These are phyloP conservation scores for Schrenkiella parvula DNA, from an alignment of 345 rosid species.

Conservation along the genomic window DNA sequence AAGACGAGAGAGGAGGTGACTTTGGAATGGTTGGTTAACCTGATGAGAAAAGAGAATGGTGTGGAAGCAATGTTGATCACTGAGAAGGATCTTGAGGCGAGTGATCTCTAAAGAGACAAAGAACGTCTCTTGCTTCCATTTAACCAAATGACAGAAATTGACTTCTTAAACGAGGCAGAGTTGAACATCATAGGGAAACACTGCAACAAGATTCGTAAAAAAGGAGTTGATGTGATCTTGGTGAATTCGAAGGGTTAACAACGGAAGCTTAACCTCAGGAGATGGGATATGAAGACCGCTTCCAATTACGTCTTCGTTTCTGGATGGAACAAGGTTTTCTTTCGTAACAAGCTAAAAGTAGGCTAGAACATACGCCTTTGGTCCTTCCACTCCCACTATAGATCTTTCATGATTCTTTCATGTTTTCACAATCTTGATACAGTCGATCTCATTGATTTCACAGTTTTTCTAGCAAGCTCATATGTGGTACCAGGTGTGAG, in stretches of 20 bases:
- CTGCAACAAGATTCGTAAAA: too few species aligned
- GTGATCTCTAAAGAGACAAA: fast-evolving
- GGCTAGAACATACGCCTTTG: too few species aligned
- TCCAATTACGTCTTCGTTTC: too few species aligned
- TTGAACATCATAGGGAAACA: not conserved
- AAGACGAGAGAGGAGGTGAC: not conserved
- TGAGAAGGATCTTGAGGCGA: not conserved
- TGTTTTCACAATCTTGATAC: too few species aligned
- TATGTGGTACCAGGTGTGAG: too few species aligned
- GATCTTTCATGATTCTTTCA: too few species aligned
- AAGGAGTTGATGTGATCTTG: conserved; percentile 8
- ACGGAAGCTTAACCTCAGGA: not conserved
- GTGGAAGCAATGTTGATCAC: not conserved
- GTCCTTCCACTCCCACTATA: too few species aligned
- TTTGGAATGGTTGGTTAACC: not conserved
- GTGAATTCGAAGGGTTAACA: not conserved
- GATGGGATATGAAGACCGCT: not conserved
- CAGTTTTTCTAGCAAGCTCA: too few species aligned
- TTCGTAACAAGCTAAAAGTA: too few species aligned
- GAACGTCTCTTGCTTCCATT: not conserved
- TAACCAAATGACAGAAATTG: not conserved
- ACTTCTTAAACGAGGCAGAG: not conserved
- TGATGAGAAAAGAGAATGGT: not conserved
- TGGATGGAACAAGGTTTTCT: too few species aligned
- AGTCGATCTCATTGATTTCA: too few species aligned